Conservation (phyloP, 257 asterid species). For the Gentiana macrophylla region DNA sequence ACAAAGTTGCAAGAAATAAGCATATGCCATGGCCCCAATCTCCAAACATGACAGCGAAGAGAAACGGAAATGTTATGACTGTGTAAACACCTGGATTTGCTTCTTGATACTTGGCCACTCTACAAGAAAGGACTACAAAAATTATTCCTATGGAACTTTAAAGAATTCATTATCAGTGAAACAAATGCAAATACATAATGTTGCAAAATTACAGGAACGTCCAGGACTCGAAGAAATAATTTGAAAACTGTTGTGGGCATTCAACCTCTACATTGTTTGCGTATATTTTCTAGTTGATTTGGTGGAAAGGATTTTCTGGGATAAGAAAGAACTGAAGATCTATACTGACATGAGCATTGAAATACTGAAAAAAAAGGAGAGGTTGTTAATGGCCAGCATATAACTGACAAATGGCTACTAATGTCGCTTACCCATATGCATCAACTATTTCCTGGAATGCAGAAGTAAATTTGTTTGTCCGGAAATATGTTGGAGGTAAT, state of each 20-base stretch:
- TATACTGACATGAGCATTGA: too few relatives aligned
- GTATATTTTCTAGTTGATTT: too few relatives aligned
- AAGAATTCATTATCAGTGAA: neutral
- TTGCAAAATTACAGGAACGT: neutral
- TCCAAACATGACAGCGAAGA: conserved; percentile 65
- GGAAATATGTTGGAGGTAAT: conserved; percentile 53
- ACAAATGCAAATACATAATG: neutral
- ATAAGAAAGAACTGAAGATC: too few relatives aligned
- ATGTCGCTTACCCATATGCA: conserved; percentile 53
- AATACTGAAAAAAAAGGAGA: too few relatives aligned
- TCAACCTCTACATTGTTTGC: too few relatives aligned
- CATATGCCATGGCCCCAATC: conserved; percentile 75
- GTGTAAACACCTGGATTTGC: conserved; percentile 60
- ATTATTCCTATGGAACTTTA: neutral
- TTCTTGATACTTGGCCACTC: conserved; percentile 59
- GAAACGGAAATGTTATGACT: conserved; percentile 52
- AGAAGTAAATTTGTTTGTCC: conserved; percentile 45
- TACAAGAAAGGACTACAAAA: conserved; percentile 6
- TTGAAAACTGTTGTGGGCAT: neutral
- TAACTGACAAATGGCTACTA: neutral
- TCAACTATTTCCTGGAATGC: conserved; percentile 58
- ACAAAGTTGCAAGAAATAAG: conserved; percentile 42
- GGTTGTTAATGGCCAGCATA: neutral
- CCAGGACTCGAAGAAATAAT: neutral
- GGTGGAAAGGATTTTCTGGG: too few relatives aligned